Evolutionary conservation across 2,329 filamentous ascomycete species (phyloP), one percentile per base, ranked within the genome.

Genomic region (Graphilbum ipis-grandicollis): DNA sequence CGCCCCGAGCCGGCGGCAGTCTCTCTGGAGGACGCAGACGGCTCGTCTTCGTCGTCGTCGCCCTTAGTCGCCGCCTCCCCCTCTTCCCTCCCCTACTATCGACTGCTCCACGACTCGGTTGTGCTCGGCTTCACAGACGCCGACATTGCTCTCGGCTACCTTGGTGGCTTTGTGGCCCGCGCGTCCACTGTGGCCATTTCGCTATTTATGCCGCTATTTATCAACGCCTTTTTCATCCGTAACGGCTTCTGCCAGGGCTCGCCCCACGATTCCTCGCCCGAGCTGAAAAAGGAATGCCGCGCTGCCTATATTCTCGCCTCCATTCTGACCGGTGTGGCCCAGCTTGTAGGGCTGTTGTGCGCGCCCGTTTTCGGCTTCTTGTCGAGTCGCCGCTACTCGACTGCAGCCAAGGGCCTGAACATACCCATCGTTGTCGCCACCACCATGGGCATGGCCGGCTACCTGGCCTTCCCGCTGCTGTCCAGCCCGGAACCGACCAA

Each of bases 161-260:
- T 96, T 0, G 90, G 88, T 43, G 90, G 90, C 2, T 94, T 96
- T 49, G 88, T 98, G 3, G 88, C 86, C 9, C 75, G 90, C 39
- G 86, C 90, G 8, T 94, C 86, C 1, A 93, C 85, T 0, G 90
- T 98, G 5, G 88, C 82, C 36, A 93, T 98, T 45, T 92, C 84
- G 1, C 70, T 96, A 6, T 98, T 96, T 58, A 80, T 98, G 37
- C 90, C 90, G 1, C 68, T 98, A 2, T 92, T 81, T 51, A 75
- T 94, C 48, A 96, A 96, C 52, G 77, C 83, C 19, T 93, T 83
- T 55, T 96, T 88, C 56, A 80, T 88, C 44, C 62, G 65, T 34
- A 78, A 79, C 37, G 86, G 84, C 3, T 78, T 81, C 45, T 96
- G 90, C 58, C 67, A 73, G 30, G 71, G 71, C 14, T 69, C 66